These are phyloP conservation scores for Fusarium oxysporum DNA, from an alignment of 2,329 filamentous ascomycete genomes.

Conservation along the genomic window DNA sequence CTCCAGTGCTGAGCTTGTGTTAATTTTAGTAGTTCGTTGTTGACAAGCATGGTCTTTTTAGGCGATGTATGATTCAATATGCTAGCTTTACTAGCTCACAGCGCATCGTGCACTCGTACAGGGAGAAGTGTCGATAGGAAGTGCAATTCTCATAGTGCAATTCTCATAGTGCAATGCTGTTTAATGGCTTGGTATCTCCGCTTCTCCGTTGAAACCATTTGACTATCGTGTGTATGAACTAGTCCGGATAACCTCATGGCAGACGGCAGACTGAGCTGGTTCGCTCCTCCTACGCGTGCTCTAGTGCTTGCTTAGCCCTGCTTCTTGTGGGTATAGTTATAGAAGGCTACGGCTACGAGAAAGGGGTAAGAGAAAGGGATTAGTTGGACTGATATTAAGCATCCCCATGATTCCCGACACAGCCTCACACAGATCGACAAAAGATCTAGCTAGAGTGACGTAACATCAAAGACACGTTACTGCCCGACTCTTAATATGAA, in stretches of 20 bases:
- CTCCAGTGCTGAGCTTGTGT: slow-evolving; percentile 1
- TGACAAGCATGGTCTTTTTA: slow-evolving; percentile 17
- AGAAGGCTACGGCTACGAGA: not conserved
- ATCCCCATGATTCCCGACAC: slow-evolving; percentile 21
- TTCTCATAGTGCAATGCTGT: slow-evolving; percentile 9
- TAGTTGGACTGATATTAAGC: slow-evolving; percentile 7
- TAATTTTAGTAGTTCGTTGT: slow-evolving; percentile 4
- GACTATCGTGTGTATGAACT: not conserved
- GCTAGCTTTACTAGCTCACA: slow-evolving; percentile 4
- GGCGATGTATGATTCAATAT: slow-evolving; percentile 1
- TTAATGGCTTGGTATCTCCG: not conserved
- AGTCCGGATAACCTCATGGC: not conserved
- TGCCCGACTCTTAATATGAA: not conserved
- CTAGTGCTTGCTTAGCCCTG: not conserved
- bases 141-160: not conserved
- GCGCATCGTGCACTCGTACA: not conserved
- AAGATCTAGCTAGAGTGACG: slow-evolving; percentile 26
- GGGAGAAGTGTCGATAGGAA: not conserved
- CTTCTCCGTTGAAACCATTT: not conserved
- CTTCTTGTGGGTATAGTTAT: not conserved
- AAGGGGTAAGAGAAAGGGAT: not conserved
- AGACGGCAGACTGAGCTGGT: not conserved
- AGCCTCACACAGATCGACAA: slow-evolving; percentile 35
- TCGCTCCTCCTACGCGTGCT: not conserved
- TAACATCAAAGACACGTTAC: slow-evolving; percentile 30